A percentile compares a stretch with the other conserved stretches of the same genome.
Conservation (phyloP, 176 grass and related monocot species). For the Canna indica region DNA sequence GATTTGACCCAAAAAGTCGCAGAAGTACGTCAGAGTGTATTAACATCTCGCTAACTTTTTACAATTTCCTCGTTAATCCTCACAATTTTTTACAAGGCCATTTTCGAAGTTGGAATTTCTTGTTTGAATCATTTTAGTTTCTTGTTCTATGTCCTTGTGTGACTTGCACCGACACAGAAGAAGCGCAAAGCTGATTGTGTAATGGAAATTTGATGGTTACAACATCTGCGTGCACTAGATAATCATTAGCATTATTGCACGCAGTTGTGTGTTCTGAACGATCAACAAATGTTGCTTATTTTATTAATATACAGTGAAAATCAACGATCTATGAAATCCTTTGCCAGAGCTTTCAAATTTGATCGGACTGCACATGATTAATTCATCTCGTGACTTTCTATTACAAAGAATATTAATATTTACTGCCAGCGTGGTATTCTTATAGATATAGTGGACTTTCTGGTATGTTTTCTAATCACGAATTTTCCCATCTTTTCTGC, state of each 20-base stretch:
- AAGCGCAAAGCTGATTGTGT: background rate
- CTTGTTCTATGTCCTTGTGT: background rate
- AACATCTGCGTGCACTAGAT: background rate
- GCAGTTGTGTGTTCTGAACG: background rate
- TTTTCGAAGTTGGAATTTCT: background rate
- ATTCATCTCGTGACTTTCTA: background rate
- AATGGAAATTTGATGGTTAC: background rate
- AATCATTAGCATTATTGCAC: background rate
- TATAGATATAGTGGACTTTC: conserved; percentile 3
- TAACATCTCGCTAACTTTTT: background rate
- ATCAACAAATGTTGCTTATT: background rate
- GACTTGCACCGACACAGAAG: background rate
- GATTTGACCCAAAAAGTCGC: background rate
- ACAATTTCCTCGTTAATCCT: background rate
- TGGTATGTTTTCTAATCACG: conserved; percentile 8
- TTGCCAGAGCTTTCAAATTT: background rate
- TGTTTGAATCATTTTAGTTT: background rate
- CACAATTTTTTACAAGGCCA: background rate
- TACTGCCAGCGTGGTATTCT: background rate
- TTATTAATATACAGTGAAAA: background rate
- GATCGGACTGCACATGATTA: background rate
- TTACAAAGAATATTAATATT: background rate
- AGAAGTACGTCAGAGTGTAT: no score
- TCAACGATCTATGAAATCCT: background rate
- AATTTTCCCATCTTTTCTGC: conserved; percentile 15